Percentiles rank a stretch among this genome's conserved stretches.
phyloP scores from a whole-genome alignment of 148 eudicot genomes.

The Selenicereus undatus region DNA sequence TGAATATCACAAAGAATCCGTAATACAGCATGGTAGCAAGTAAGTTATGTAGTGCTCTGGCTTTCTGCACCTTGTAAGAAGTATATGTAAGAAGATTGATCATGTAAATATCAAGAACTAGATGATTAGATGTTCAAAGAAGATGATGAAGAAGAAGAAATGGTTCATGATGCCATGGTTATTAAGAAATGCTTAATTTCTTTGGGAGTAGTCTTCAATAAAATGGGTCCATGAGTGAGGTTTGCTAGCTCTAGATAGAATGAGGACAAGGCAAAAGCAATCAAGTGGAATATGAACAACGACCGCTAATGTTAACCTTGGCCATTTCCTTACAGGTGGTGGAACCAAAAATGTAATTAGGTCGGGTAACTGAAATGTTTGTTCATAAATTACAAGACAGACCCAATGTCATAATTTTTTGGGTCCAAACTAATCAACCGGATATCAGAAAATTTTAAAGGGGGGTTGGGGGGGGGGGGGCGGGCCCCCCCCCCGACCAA shows the following conservation, averaged over 20 bases:
- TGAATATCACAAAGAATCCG: conserved; percentile 50
- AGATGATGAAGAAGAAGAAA: neutral
- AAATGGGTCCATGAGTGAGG: neutral
- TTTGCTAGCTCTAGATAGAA: neutral
- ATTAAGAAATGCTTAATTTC: neutral
- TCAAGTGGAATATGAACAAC: conserved; percentile 10
- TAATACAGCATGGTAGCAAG: conserved; percentile 46
- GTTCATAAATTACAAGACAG: neutral
- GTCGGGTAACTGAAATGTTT: no score
- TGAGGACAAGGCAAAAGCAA: conserved; percentile 12
- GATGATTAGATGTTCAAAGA: no score
- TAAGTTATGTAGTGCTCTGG: conserved; percentile 16
- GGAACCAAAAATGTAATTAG: neutral
- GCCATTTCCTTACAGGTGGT: neutral
- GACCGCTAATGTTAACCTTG: conserved; percentile 10
- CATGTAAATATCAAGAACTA: no score
- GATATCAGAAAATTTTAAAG: neutral
- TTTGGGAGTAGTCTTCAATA: neutral
- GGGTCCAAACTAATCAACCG: no score
- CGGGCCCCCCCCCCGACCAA: neutral
- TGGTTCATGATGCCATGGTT: neutral
- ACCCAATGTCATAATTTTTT: neutral
- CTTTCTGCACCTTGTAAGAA: neutral
- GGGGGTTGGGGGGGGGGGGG: no score
- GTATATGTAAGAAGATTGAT: no score